Conservation (phyloP, 257 asterid species). For the Solanum gandarillasii region DNA sequence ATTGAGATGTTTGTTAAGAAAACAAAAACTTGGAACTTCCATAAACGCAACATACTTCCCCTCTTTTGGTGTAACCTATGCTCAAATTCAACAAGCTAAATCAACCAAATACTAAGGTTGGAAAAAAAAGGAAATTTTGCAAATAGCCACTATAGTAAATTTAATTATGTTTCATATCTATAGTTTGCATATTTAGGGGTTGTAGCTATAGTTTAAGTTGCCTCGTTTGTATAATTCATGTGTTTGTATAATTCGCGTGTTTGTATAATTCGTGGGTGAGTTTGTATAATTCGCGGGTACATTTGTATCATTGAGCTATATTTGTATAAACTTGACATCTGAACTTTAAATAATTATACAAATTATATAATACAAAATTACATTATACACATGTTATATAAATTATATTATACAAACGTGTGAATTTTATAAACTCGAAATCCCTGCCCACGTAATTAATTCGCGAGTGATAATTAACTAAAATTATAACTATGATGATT, state of each 20-base stretch:
- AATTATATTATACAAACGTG: too few relatives aligned
- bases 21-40: background rate
- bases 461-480: background rate
- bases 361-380: too few relatives aligned
- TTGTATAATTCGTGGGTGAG: background rate
- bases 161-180: too few relatives aligned
- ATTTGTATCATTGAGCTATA: background rate
- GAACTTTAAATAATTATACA: background rate
- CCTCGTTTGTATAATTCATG: background rate
- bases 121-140: background rate
- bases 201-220: background rate
- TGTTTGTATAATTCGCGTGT: background rate
- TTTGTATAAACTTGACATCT: background rate
- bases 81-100: background rate
- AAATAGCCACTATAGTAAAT: background rate
- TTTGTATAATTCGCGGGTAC: too few relatives aligned
- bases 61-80: background rate
- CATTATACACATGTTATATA: background rate
- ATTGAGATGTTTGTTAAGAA: background rate
- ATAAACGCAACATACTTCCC: background rate
- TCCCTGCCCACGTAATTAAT: background rate
- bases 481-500: too few relatives aligned
- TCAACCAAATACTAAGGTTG: background rate
- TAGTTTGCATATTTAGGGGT: background rate
- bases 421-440: too few relatives aligned